A percentile compares a stretch with the other conserved stretches of the same genome.
Conservation (phyloP, 192 early-diverging fungal species). For the Phycomyces nitens region DNA sequence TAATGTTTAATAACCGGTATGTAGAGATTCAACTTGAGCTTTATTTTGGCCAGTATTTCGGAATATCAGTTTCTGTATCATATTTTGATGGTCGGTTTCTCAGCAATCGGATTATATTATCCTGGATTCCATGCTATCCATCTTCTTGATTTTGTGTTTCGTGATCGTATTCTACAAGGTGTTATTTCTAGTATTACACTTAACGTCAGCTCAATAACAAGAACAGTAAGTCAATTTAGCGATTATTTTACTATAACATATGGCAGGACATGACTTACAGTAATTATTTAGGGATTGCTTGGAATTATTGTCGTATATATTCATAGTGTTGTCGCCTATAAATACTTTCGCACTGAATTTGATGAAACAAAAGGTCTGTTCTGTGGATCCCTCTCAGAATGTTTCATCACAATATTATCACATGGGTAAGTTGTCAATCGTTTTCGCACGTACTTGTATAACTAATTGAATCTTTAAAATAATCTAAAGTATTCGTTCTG, state of each 20-base stretch:
- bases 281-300: conserved; percentile 18
- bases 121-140: conserved; percentile 21
- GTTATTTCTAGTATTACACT: conserved; percentile 27
- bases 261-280: too few species aligned
- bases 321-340: conserved; percentile 23
- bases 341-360: conserved; percentile 21
- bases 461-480: background rate
- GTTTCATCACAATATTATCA: conserved; percentile 20
- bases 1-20: background rate
- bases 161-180: conserved; percentile 22
- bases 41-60: conserved; percentile 3
- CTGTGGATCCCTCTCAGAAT: conserved; percentile 19
- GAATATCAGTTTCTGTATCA: conserved; percentile 21
- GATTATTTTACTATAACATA: too few species aligned
- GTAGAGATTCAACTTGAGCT: conserved; percentile 1
- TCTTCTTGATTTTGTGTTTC: conserved; percentile 23
- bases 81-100: conserved; percentile 18
- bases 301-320: conserved; percentile 25
- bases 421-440: conserved; percentile 19
- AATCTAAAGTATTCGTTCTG: conserved; percentile 1
- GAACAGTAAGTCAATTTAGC: conserved; percentile 17
- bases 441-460: background rate
- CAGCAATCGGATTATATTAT: conserved; percentile 10
- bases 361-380: conserved; percentile 20
- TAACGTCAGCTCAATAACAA: conserved; percentile 22